Conservation (phyloP, 257 asterid species). For the Solanum chaucha region DNA sequence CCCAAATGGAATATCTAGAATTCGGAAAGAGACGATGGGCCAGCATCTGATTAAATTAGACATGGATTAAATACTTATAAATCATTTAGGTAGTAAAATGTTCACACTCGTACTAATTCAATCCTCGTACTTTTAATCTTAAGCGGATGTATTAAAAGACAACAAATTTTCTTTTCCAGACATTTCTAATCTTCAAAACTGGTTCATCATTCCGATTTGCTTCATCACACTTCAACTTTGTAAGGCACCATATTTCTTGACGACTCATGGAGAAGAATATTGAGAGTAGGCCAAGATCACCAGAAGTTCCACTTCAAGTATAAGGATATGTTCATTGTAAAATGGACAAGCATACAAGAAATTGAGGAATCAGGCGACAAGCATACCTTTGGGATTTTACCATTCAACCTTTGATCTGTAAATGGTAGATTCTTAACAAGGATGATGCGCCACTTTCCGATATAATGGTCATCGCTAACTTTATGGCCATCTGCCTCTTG, state of each 20-base stretch:
- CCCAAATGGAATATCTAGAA: constrained; percentile 91
- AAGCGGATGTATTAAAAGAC: background rate
- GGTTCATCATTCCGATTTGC: background rate
- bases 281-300: background rate
- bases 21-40: constrained; percentile 95
- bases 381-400: constrained; percentile 96
- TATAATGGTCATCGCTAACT: constrained; percentile 49
- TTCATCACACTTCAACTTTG: background rate
- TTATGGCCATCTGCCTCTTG: constrained; percentile 71
- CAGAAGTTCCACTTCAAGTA: background rate
- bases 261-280: background rate
- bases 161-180: background rate
- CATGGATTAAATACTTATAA: constrained; percentile 1
- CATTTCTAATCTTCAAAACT: background rate
- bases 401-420: constrained; percentile 77
- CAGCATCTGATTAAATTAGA: constrained; percentile 65
- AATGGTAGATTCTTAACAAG: constrained; percentile 69
- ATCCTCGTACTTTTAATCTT: background rate
- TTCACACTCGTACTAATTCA: background rate
- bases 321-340: background rate
- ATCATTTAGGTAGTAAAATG: background rate
- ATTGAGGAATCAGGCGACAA: background rate
- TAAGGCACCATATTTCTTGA: background rate
- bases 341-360: background rate
- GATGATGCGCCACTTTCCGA: constrained; percentile 86